Conservation (phyloP, 768 basidiomycete species). For the Termitomyces sp. region DNA sequence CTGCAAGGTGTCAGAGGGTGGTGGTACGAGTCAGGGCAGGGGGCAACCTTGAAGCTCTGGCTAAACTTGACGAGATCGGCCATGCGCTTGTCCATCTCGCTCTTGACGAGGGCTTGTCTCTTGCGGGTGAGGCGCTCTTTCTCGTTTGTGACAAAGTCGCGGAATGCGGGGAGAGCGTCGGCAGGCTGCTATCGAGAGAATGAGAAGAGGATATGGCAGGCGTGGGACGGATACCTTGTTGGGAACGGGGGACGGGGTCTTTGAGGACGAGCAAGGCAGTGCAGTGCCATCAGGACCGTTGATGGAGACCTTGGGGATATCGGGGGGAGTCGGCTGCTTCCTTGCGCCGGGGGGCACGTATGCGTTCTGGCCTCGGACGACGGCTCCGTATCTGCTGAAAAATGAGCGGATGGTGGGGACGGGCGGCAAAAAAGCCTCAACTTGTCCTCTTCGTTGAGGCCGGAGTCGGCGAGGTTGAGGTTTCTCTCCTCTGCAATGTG, state of each 20-base stretch:
- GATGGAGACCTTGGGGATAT: constrained; percentile 71
- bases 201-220: constrained; percentile 3
- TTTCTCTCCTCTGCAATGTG: constrained; percentile 91
- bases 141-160: constrained; percentile 90
- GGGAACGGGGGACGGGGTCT: constrained; percentile 65
- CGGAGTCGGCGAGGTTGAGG: constrained; percentile 61
- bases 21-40: no score
- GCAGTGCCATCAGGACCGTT: constrained; percentile 75
- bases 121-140: constrained; percentile 88
- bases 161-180: constrained; percentile 81
- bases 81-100: constrained; percentile 92
- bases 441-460: constrained; percentile 95
- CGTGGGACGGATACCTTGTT: constrained; percentile 43
- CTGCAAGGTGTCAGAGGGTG: constrained; percentile 32
- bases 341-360: constrained; percentile 95
- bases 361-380: constrained; percentile 82
- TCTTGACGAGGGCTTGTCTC: constrained; percentile 84
- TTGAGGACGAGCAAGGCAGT: constrained; percentile 44
- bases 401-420: constrained; percentile 12
- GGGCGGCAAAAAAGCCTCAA: constrained; percentile 34
- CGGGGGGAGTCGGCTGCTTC: constrained; percentile 36
- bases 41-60: constrained; percentile 84
- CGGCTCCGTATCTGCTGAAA: constrained; percentile 78
- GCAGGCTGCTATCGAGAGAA: constrained; percentile 50
- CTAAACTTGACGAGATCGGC: constrained; percentile 93